phyloP scores from a whole-genome alignment of 2,329 filamentous ascomycete genomes.

The Zopfia rhizophila region DNA sequence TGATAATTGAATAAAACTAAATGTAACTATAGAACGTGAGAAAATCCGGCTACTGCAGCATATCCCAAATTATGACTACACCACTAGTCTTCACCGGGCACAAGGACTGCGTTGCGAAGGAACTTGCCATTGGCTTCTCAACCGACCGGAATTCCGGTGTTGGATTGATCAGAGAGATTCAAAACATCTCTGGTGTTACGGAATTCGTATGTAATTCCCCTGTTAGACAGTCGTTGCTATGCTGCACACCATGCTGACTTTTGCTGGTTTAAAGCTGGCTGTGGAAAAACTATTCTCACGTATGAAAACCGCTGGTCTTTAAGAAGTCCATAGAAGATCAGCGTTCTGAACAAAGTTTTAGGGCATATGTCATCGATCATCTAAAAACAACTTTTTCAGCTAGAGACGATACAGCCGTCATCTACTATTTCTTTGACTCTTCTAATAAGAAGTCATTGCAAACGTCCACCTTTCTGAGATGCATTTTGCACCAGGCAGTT shows the following conservation, averaged over 20 bases:
- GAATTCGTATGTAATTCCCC: constrained; percentile 16
- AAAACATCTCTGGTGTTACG: constrained; percentile 19
- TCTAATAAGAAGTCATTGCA: constrained; percentile 11
- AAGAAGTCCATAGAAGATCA: constrained; percentile 1
- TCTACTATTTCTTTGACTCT: constrained; percentile 20
- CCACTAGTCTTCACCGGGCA: constrained; percentile 10
- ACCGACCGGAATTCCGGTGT: constrained; percentile 11
- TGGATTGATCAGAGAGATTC: constrained; percentile 14
- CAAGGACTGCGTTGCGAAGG: constrained; percentile 11
- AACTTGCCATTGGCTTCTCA: constrained; percentile 16
- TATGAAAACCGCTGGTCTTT: constrained; percentile 4
- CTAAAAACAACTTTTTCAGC: constrained; percentile 9
- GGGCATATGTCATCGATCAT: constrained; percentile 16
- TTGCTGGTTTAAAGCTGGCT: constrained; percentile 16
- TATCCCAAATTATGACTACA: constrained; percentile 17
- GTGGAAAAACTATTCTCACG: constrained; percentile 20
- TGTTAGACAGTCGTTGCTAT: constrained; percentile 1
- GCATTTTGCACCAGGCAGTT: constrained; percentile 13
- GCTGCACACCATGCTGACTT: constrained; percentile 9
- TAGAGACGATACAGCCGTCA: constrained; percentile 10
- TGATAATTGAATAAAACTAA: constrained; percentile 11
- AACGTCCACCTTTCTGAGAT: constrained; percentile 10
- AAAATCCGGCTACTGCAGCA: constrained; percentile 11
- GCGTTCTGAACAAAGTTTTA: constrained; percentile 6
- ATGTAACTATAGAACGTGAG: constrained; percentile 13